Conservation (phyloP, 768 basidiomycete genomes). For the Tricholomella constricta region DNA sequence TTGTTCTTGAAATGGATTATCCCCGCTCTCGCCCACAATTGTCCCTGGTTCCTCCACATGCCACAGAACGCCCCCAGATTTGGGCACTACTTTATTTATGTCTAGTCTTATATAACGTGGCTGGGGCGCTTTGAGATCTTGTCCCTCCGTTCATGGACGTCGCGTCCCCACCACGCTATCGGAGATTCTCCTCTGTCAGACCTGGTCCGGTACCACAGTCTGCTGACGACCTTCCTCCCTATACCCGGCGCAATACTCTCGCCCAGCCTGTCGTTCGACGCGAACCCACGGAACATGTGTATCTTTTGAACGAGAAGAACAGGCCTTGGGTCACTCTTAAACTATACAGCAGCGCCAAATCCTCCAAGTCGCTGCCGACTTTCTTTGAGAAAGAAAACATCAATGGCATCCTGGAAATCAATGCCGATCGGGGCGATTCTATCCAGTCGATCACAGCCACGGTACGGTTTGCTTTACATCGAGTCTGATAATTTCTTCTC, state of each 20-base stretch:
- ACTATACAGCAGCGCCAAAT: constrained; percentile 53
- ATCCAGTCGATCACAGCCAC: constrained; percentile 48
- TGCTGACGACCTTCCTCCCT: constrained; percentile 47
- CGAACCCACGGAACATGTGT: constrained; percentile 52
- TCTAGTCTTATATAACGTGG: constrained; percentile 18
- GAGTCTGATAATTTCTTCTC: not conserved
- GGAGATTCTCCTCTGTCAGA: constrained; percentile 46
- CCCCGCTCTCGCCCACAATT: constrained; percentile 22
- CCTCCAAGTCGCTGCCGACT: constrained; percentile 50
- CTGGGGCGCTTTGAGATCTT: not conserved
- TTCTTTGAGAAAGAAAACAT: constrained; percentile 58
- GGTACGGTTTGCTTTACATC: constrained; percentile 29
- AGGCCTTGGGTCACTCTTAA: constrained; percentile 48
- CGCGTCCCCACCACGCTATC: constrained; percentile 50
- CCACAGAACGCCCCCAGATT: constrained; percentile 12
- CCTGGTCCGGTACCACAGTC: constrained; percentile 52
- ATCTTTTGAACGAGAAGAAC: constrained; percentile 41
- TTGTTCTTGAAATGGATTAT: constrained; percentile 15
- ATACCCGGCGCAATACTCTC: constrained; percentile 49
- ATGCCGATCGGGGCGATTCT: constrained; percentile 52
- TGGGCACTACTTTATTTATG: constrained; percentile 31
- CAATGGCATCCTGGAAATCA: constrained; percentile 47
- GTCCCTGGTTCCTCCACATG: constrained; percentile 13
- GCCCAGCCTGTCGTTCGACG: constrained; percentile 40
- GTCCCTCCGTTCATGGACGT: constrained; percentile 40